Base-by-base conservation (phyloP, 306 rosid genomes). In the Datisca glomerata region DNA sequence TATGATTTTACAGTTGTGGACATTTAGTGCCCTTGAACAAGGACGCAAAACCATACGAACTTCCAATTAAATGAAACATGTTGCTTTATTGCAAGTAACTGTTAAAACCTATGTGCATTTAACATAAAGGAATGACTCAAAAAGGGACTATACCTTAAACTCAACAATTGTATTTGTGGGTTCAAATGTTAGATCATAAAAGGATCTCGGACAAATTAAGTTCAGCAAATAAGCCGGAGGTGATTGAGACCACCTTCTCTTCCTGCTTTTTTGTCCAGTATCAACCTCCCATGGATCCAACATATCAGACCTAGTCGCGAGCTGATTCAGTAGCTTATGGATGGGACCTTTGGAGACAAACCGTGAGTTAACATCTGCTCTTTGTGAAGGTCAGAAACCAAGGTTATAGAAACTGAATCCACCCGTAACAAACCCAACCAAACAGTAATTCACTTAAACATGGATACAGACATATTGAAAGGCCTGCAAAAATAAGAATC, bases 401-500 rank as follows among this genome's bases (percentile, higher is more conserved):
- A 41, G 33, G 55, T 42, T 37, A 47, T 13, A 31, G 24, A 50
- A 18, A 38, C 37, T 28, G 59, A 41, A 51, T 50, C 65, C 49
- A 52, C 55, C 50, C n/a, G n/a, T 44, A 53, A 49, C 9, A 48
- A 13, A 56, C 25, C 53, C 63, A 49, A 59, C 64, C 31, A 40
- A 43, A 43, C 59, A 53, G 54, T 47, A 51, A 65, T 59, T 41
- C 53, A 68, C 47, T 51, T 52, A 63, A 76, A 41, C 43, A 60
- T 6, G 98, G 98, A 89, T 89, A 89, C 98, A 89, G 73, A 80
- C 47, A 68, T 75, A 84, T 62, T 89, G 92, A 53, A 89, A 67
- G 57, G 70, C 95, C 95, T 84, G 95, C 77, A 63, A 74, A 57
- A 41, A 12, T 12, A 47, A 33, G 39, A 11, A 46, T 41, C n/a